Conservation (phyloP, 192 early-diverging fungal species). For the Diversispora eburnea region DNA sequence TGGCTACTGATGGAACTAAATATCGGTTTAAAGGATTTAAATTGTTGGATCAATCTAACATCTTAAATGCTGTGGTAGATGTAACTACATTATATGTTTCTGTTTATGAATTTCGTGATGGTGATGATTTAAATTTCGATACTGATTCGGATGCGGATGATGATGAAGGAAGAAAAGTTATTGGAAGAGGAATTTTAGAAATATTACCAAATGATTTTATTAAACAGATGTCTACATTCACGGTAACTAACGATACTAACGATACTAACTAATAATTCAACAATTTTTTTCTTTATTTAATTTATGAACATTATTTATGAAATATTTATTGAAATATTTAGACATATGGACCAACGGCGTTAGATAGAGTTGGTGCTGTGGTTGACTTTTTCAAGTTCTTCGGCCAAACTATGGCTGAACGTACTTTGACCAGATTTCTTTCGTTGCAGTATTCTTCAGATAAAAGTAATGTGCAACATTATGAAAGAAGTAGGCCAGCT, state of each 20-base stretch:
- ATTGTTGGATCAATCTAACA: constrained; percentile 32
- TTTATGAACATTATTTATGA: not conserved
- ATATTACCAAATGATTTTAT: constrained; percentile 33
- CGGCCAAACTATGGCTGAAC: constrained; percentile 25
- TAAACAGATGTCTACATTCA: constrained; percentile 31
- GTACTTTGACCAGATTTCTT: constrained; percentile 34
- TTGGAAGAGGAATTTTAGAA: constrained; percentile 39
- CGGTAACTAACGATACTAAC: constrained; percentile 20
- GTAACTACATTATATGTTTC: constrained; percentile 38
- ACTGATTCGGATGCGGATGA: constrained; percentile 33
- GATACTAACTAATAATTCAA: not conserved
- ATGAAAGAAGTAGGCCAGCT: constrained; percentile 24
- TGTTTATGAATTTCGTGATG: constrained; percentile 19
- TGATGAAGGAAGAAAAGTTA: constrained; percentile 30
- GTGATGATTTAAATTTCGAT: constrained; percentile 10
- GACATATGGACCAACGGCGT: constrained; percentile 24
- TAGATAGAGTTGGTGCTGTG: constrained; percentile 28
- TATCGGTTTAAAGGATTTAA: constrained; percentile 43
- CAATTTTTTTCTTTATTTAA: constrained; percentile 1
- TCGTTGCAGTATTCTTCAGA: constrained; percentile 38
- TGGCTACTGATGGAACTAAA: constrained; percentile 34
- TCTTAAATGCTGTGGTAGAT: constrained; percentile 39
- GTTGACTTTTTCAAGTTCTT: constrained; percentile 26
- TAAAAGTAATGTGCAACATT: constrained; percentile 1
- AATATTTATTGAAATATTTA: not conserved